Evolutionary conservation across 192 early-diverging fungal species (phyloP).

Genomic region (Mortierella alpina): DNA sequence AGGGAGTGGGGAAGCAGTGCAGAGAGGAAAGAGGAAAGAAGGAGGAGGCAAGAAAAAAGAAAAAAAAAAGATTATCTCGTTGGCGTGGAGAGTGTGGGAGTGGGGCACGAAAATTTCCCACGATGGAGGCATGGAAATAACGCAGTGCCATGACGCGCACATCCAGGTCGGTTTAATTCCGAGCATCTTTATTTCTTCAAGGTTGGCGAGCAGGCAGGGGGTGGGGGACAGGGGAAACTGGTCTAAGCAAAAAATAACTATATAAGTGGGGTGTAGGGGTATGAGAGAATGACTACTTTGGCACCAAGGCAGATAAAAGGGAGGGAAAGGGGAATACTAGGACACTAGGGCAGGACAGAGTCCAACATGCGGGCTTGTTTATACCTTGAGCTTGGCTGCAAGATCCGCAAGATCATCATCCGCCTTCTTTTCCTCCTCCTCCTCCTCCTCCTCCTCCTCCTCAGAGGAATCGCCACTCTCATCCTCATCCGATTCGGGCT

Average conservation of each 20-base stretch:
- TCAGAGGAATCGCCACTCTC: constrained; percentile 70
- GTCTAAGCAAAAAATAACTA: no score
- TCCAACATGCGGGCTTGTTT: background rate
- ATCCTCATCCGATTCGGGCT: constrained; percentile 77
- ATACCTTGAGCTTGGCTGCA: constrained; percentile 41
- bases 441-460: constrained; percentile 62
- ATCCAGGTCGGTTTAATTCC: background rate
- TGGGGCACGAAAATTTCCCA: constrained; percentile 25
- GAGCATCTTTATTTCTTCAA: background rate
- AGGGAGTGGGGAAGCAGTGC: constrained; percentile 1
- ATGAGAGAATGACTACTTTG: no score
- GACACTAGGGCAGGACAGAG: constrained; percentile 1
- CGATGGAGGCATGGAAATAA: constrained; percentile 31
- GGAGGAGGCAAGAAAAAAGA: background rate
- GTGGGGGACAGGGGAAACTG: no score
- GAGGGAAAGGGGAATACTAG: background rate
- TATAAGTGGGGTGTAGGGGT: no score
- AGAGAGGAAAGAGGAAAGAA: constrained; percentile 3
- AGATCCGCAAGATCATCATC: constrained; percentile 44
- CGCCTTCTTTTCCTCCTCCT: constrained; percentile 56
- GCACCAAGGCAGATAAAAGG: background rate
- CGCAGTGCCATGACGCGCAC: background rate
- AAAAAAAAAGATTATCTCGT: background rate
- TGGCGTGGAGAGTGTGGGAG: background rate
- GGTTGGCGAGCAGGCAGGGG: no score